phyloP scores from a whole-genome alignment of 768 basidiomycete genomes.

The Russula olivacea region DNA sequence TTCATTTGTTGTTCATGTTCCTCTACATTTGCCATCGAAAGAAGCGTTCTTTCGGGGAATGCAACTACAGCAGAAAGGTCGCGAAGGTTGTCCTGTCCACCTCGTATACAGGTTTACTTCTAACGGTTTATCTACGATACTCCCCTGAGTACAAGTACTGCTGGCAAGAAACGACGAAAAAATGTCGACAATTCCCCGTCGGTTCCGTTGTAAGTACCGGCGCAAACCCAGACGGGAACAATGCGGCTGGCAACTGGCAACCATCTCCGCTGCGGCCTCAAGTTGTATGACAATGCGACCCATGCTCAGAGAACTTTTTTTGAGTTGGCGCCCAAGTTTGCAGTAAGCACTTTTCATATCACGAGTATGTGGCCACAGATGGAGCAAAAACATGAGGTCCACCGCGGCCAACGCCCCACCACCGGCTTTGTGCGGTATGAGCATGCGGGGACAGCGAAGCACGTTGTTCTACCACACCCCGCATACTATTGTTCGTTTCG shows the following conservation, averaged over 20 bases:
- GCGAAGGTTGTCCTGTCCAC: background rate
- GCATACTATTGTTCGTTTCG: background rate
- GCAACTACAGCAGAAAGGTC: background rate
- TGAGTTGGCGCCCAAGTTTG: background rate
- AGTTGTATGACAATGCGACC: background rate
- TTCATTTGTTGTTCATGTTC: background rate
- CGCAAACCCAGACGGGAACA: constrained; percentile 1
- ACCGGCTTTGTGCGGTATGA: background rate
- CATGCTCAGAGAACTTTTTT: background rate
- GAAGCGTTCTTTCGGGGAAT: constrained; percentile 1
- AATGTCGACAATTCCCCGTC: constrained; percentile 23
- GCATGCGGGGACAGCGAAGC: background rate
- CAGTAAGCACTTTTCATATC: background rate
- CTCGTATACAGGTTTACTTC: background rate
- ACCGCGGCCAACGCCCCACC: background rate
- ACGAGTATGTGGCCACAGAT: background rate
- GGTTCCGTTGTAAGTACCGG: background rate
- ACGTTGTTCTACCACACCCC: background rate
- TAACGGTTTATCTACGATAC: constrained; percentile 4
- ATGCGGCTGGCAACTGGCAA: constrained; percentile 11
- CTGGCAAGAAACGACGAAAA: constrained; percentile 17
- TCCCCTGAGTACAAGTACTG: background rate
- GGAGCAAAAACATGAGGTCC: background rate
- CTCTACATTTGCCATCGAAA: background rate
- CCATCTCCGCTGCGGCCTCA: constrained; percentile 4